phyloP scores from a whole-genome alignment of 352 stramenopile species.

The Pythium rishiriense region DNA sequence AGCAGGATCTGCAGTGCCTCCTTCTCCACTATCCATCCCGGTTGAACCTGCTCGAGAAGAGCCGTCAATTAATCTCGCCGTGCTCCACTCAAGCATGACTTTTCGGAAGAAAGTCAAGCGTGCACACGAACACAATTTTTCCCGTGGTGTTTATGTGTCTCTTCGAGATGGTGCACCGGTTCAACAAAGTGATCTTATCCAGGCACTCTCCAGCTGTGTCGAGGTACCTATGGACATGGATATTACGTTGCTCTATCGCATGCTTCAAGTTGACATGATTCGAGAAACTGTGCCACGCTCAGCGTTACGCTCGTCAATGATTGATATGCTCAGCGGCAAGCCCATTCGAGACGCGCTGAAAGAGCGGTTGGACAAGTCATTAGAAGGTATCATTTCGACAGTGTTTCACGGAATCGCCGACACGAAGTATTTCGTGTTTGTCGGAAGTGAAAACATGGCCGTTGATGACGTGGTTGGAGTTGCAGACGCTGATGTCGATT shows the following conservation, averaged over 20 bases:
- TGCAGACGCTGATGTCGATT: conserved; percentile 41
- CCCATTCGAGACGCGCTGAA: conserved; percentile 47
- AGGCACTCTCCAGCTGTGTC: conserved; percentile 84
- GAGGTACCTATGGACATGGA: conserved; percentile 85
- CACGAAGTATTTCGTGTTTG: conserved; percentile 87
- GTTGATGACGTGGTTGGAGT: conserved; percentile 60
- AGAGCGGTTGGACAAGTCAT: conserved; percentile 64
- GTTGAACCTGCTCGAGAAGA: conserved; percentile 9
- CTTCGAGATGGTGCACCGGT: conserved; percentile 71
- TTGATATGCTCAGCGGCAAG: conserved; percentile 37
- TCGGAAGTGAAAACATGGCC: conserved; percentile 52
- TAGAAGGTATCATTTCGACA: conserved; percentile 63
- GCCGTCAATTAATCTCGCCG: not conserved
- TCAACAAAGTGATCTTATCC: conserved; percentile 83
- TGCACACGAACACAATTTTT: conserved; percentile 89
- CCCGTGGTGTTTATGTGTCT: conserved; percentile 81
- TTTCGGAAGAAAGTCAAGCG: conserved; percentile 85
- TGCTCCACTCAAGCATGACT: conserved; percentile 32
- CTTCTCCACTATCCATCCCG: conserved; percentile 9
- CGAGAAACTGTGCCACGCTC: conserved; percentile 32
- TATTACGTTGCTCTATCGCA: conserved; percentile 84
- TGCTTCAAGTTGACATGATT: conserved; percentile 60
- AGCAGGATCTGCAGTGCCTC: not conserved
- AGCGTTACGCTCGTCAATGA: conserved; percentile 19
- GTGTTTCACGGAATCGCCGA: conserved; percentile 64